These are phyloP conservation scores for Stephanodiscus triporus DNA, from an alignment of 108 stramenopile genomes.

Conservation along the genomic window DNA sequence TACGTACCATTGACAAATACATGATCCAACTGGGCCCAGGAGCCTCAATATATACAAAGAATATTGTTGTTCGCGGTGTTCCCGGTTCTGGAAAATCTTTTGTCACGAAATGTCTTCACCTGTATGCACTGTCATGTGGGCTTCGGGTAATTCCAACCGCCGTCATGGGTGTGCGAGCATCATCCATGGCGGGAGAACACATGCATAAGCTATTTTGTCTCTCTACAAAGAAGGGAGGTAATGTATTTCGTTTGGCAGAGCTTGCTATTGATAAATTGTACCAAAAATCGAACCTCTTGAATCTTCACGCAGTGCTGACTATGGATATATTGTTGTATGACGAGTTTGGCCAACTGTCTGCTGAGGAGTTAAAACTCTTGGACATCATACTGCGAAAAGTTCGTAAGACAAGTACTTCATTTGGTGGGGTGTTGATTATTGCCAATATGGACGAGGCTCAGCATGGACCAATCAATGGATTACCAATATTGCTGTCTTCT, in stretches of 20 bases:
- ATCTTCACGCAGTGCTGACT: slow-evolving; percentile 15
- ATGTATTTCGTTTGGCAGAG: slow-evolving; percentile 12
- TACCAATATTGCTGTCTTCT: slow-evolving; percentile 11
- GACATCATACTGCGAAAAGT: slow-evolving; percentile 24
- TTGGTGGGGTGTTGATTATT: slow-evolving; percentile 35
- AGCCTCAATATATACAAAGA: slow-evolving; percentile 7
- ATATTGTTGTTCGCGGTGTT: slow-evolving; percentile 5
- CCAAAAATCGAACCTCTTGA: not conserved
- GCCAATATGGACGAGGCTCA: slow-evolving; percentile 30
- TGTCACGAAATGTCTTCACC: not conserved
- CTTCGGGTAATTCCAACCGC: slow-evolving; percentile 21
- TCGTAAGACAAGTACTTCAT: slow-evolving; percentile 2
- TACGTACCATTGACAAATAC: slow-evolving; percentile 6
- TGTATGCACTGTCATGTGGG: slow-evolving; percentile 24
- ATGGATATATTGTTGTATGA: slow-evolving; percentile 28
- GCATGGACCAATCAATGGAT: slow-evolving; percentile 20
- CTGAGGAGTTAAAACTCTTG: slow-evolving; percentile 12
- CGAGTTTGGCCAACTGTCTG: slow-evolving; percentile 23
- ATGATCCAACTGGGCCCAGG: not conserved
- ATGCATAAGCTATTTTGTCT: slow-evolving; percentile 19
- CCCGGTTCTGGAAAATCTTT: slow-evolving; percentile 24
- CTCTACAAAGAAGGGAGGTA: not conserved
- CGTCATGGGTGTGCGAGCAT: slow-evolving; percentile 28
- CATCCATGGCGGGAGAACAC: slow-evolving; percentile 14
- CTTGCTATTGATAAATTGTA: not conserved